Base-by-base conservation (phyloP, 2,329 filamentous ascomycete species). In the Pestalotiopsis sp. region DNA sequence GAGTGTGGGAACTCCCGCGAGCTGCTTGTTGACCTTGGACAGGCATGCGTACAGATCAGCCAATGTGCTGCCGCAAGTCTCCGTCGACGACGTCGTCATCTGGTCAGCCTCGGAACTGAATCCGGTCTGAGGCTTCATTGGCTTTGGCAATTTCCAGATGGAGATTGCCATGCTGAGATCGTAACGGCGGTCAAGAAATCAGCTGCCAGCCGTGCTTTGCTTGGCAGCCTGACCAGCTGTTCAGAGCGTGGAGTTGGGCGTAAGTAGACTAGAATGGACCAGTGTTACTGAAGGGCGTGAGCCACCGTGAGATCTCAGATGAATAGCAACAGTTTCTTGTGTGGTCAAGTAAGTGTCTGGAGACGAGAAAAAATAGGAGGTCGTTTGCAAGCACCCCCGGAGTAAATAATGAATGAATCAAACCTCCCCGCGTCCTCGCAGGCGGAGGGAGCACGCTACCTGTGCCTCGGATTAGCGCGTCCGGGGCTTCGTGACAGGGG, bases 11-110 rank as follows among this genome's bases (percentile, higher is more conserved):
- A n/a, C 9, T 23, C 25, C 31, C 20, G n/a, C n/a, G 13, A 62
- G 31, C 12, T 62, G 14, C 31, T 49, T 39, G 20, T 64, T 64
- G 61, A 64, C 39, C n/a, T 25, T 52, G 20, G 13, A 11, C 17
- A 64, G 20, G 39, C 61, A 20, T 17, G 23, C 39, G 38, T 64
- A 64, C 3, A 64, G 61, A n/a, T 64, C 61, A 23, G 61, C 61
- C 9, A 64, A 39, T 14, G 38, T 64, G 25, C 61, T 45, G 31
- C 59, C 31, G 20, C 45, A 52, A 52, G 45, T 52, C 20, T 52
- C 45, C 20, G 45, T 20, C 20, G 45, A 20, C 17, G 45, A 23
- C n/a, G 45, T 52, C 20, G 45, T 20, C 45, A 52, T 52, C n/a
- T 52, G 45, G 20, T 23, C 20, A 4, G 20, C 6, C 20, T 52